phyloP scores from a whole-genome alignment of 2,329 filamentous ascomycete species.

The Camillea tinctor region DNA sequence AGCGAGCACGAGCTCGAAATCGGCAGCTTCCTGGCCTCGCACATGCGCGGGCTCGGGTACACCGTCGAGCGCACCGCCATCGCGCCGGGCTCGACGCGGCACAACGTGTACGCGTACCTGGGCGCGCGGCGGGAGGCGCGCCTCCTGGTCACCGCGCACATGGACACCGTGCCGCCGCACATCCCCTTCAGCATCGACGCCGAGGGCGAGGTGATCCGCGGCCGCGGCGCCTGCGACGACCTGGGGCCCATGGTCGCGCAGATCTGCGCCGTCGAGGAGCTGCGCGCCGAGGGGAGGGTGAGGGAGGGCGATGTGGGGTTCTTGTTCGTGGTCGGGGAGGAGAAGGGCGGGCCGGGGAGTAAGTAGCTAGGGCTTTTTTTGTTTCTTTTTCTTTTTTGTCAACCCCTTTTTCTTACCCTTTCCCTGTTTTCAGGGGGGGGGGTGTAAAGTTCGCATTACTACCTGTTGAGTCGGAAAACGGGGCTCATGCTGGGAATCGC shows the following conservation, averaged over 20 bases:
- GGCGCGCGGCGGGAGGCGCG: slow-evolving; percentile 30
- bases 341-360: slow-evolving; percentile 52
- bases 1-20: slow-evolving; percentile 38
- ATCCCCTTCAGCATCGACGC: slow-evolving; percentile 45
- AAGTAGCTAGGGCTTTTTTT: no score
- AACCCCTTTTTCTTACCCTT: no score
- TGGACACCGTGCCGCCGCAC: slow-evolving; percentile 48
- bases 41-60: slow-evolving; percentile 34
- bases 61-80: slow-evolving; percentile 38
- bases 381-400: no score
- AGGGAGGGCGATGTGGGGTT: slow-evolving; percentile 30
- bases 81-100: slow-evolving; percentile 29
- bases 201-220: slow-evolving; percentile 39
- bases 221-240: slow-evolving; percentile 43
- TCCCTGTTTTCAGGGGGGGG: no score
- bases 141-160: slow-evolving; percentile 35
- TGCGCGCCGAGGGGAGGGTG: slow-evolving; percentile 25
- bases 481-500: no score
- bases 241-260: slow-evolving; percentile 45
- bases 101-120: slow-evolving; percentile 41
- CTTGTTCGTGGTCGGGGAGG: slow-evolving; percentile 48
- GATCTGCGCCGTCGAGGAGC: slow-evolving; percentile 43
- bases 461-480: no score
- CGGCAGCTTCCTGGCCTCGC: slow-evolving; percentile 33
- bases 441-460: no score